These are phyloP conservation scores for Quercus parvula DNA, from an alignment of 306 rosid genomes.

Conservation along the genomic window DNA sequence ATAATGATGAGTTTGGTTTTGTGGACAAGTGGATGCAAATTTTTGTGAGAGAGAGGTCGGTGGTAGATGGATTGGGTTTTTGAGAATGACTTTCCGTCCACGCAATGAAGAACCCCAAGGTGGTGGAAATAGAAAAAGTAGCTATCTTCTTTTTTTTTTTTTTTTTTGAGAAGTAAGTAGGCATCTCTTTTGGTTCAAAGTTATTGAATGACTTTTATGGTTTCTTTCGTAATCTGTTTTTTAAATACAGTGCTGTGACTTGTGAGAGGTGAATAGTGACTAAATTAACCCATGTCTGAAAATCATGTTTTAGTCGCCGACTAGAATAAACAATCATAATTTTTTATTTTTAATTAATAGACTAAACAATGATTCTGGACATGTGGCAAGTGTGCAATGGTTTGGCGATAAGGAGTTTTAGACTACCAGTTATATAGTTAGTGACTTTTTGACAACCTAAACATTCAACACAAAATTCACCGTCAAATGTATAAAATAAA, in stretches of 20 bases:
- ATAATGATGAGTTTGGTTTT: slow-evolving; percentile 3
- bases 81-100: slow-evolving; percentile 45
- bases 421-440: neutral
- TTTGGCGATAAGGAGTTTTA: neutral
- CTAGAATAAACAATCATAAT: neutral
- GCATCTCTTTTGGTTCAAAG: too few relatives aligned
- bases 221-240: too few relatives aligned
- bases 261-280: too few relatives aligned
- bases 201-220: too few relatives aligned
- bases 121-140: neutral
- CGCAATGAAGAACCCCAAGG: slow-evolving; percentile 41
- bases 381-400: neutral
- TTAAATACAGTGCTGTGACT: too few relatives aligned
- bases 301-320: too few relatives aligned
- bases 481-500: neutral
- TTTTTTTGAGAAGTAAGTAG: too few relatives aligned
- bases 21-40: slow-evolving; percentile 33
- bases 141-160: neutral
- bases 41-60: slow-evolving; percentile 41
- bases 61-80: neutral
- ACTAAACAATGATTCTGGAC: neutral
- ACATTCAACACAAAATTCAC: neutral
- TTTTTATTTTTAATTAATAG: neutral
- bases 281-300: too few relatives aligned
- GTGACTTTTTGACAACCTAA: neutral